Percentiles rank a stretch among this genome's conserved stretches.
phyloP scores from a whole-genome alignment of 75 land plant genomes.

The Pinus albicaulis region DNA sequence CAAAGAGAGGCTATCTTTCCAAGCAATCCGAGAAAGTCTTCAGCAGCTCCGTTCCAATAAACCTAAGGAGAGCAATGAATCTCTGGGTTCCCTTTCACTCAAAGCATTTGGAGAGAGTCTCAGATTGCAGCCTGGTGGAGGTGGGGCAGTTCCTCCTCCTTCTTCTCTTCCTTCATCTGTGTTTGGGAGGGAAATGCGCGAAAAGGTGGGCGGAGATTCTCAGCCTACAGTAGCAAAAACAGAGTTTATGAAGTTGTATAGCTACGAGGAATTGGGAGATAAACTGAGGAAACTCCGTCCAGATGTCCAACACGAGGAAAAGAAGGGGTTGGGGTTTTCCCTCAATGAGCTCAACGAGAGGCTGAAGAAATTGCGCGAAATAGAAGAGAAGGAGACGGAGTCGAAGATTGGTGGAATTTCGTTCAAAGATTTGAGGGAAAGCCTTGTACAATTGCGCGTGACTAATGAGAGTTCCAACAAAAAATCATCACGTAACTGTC shows the following conservation, averaged over 20 bases:
- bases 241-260: conserved; percentile 43
- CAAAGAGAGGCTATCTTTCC: conserved; percentile 16
- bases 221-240: conserved; percentile 8
- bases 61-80: neutral
- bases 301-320: conserved; percentile 12
- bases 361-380: conserved; percentile 43
- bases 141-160: neutral
- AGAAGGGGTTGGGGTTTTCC: conserved; percentile 35
- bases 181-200: conserved; percentile 28
- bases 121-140: conserved; percentile 11
- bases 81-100: conserved; percentile 1
- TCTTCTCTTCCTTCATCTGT: conserved; percentile 11
- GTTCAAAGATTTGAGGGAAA: conserved; percentile 35
- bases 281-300: conserved; percentile 55
- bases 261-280: conserved; percentile 45
- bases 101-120: conserved; percentile 20
- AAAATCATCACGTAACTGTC: conserved; percentile 8
- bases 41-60: conserved; percentile 6
- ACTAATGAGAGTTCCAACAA: neutral
- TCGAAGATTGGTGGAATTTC: conserved; percentile 13
- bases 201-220: neutral
- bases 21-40: conserved; percentile 43
- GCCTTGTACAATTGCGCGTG: conserved; percentile 22
- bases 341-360: conserved; percentile 63
- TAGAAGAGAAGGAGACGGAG: conserved; percentile 40